Conservation (phyloP, 1,284 basidiomycete species). For the Athelia sp. region DNA sequence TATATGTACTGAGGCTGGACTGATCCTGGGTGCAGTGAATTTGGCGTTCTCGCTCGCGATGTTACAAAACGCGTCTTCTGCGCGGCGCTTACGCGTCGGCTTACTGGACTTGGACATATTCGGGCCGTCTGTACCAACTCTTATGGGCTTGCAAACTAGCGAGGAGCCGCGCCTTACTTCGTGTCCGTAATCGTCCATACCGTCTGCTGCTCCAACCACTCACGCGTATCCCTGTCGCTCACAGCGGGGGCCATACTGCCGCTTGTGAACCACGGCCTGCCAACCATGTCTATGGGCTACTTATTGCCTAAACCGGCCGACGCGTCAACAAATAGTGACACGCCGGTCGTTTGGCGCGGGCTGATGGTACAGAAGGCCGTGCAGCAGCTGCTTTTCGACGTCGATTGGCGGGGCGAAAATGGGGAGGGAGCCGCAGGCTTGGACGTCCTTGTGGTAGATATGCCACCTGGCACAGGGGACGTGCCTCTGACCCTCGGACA, state of each 20-base stretch:
- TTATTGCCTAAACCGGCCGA: slow-evolving; percentile 51
- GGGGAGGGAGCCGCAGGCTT: slow-evolving; percentile 41
- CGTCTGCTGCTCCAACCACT: slow-evolving; percentile 3
- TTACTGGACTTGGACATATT: slow-evolving; percentile 95
- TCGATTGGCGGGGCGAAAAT: slow-evolving; percentile 73
- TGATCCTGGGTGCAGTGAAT: slow-evolving; percentile 52
- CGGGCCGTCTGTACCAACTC: slow-evolving; percentile 91
- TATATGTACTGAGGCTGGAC: slow-evolving; percentile 1
- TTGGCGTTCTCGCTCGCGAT: slow-evolving; percentile 73
- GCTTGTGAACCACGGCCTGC: slow-evolving; percentile 84
- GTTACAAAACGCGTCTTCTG: slow-evolving; percentile 27
- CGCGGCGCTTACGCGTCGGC: slow-evolving; percentile 63
- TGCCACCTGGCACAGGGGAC: slow-evolving; percentile 97
- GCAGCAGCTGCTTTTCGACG: slow-evolving; percentile 94
- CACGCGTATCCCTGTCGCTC: background rate
- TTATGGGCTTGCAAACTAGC: slow-evolving; percentile 85
- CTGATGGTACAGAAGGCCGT: slow-evolving; percentile 99
- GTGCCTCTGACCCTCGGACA: slow-evolving; percentile 93
- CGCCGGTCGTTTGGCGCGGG: slow-evolving; percentile 91
- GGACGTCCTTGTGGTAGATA: slow-evolving; percentile 90
- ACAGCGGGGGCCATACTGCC: slow-evolving; percentile 80
- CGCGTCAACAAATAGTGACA: slow-evolving; percentile 50
- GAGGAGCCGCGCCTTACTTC: slow-evolving; percentile 79
- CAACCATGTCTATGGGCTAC: slow-evolving; percentile 98
- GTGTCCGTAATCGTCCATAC: slow-evolving; percentile 38